These are phyloP conservation scores for Karstenula rhodostoma DNA, from an alignment of 2,329 filamentous ascomycete genomes.

Conservation along the genomic window DNA sequence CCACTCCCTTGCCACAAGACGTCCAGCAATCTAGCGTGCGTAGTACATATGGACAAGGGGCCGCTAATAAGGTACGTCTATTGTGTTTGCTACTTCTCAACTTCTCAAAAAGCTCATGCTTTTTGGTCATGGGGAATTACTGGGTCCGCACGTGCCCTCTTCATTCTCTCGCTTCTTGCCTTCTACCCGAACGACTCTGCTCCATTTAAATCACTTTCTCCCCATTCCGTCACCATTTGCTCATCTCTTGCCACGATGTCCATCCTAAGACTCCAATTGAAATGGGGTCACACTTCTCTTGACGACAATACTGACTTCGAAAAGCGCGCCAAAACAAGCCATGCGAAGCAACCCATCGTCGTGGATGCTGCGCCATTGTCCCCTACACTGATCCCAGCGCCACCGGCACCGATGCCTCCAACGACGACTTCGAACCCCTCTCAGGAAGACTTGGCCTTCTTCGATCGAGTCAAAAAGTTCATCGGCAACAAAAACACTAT, in stretches of 20 bases:
- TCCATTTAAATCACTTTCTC: not conserved
- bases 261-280: not conserved
- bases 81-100: not conserved
- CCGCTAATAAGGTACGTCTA: slow-evolving; percentile 42
- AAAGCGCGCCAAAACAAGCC: slow-evolving; percentile 77
- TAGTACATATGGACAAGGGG: slow-evolving; percentile 38
- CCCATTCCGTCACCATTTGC: not conserved
- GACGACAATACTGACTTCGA: slow-evolving; percentile 21
- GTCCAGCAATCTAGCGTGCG: slow-evolving; percentile 43
- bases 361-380: slow-evolving; percentile 72
- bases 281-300: not conserved
- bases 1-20: slow-evolving; percentile 44
- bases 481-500: slow-evolving; percentile 91
- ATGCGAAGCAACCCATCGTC: slow-evolving; percentile 63
- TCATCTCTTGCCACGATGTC: not conserved
- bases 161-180: not conserved
- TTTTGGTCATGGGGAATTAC: not conserved
- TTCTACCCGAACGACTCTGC: not conserved
- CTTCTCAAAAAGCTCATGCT: not conserved
- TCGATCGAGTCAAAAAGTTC: slow-evolving; percentile 95
- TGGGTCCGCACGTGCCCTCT: not conserved
- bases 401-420: slow-evolving; percentile 86
- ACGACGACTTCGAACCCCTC: slow-evolving; percentile 76
- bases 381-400: slow-evolving; percentile 84
- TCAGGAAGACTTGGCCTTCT: slow-evolving; percentile 89